A percentile compares a stretch with the other conserved stretches of the same genome.
These are phyloP conservation scores for Omphalea diandra DNA, from an alignment of 441 rosid species.

Conservation along the genomic window DNA sequence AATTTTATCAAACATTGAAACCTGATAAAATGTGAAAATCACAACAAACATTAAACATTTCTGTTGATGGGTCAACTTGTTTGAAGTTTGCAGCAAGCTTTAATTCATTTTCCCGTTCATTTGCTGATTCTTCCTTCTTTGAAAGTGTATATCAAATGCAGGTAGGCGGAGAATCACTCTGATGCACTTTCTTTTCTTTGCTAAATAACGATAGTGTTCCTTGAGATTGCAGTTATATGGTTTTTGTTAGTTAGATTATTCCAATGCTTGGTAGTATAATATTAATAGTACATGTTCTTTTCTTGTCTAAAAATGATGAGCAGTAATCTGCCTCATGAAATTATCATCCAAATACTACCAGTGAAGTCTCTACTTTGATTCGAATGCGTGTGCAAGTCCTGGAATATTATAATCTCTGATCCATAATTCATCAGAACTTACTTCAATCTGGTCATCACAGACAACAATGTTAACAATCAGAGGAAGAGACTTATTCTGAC, in stretches of 20 bases:
- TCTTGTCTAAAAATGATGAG: not conserved
- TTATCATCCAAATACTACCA: not conserved
- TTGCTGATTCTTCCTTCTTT: no score
- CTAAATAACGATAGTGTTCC: not conserved
- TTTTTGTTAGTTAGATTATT: not conserved
- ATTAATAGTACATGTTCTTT: not conserved
- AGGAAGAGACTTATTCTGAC: no score
- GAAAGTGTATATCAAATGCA: no score
- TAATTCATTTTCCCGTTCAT: no score
- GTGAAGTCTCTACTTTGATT: conserved; percentile 2
- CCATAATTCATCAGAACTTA: not conserved
- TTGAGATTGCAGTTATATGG: not conserved
- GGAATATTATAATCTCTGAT: conserved; percentile 10
- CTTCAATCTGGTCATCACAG: not conserved
- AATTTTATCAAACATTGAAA: not conserved
- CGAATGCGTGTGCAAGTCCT: conserved; percentile 1
- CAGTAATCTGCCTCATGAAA: not conserved
- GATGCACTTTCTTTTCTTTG: not conserved
- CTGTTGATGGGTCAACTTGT: no score
- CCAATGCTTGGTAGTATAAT: not conserved
- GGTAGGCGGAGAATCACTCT: not conserved
- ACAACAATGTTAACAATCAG: not conserved
- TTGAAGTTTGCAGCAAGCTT: no score
- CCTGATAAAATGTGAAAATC: not conserved
- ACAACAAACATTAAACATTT: not conserved